Evolutionary conservation across 169 alveolate genomes (phyloP), one percentile per base, ranked within the genome.

Genomic region (Plasmodium ovale): DNA sequence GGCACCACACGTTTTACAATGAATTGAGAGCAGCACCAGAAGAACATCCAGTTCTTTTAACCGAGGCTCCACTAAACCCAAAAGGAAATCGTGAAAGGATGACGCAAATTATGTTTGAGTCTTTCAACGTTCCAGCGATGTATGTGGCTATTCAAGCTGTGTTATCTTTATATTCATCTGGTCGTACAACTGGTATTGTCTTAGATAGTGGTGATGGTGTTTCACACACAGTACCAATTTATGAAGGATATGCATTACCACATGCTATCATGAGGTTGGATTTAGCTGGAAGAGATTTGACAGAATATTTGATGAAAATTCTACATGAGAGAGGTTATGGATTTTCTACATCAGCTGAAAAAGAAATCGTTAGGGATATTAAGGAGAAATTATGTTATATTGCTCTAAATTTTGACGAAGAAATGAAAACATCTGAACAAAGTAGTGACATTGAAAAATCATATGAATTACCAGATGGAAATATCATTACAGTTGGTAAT

Each of bases 121-220:
- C 99, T 44, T 99, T 97, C 96, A 96, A 98, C 89, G 99, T 98
- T 1, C 99, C 99, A 25, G 98, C 99, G 53, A 96, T 98, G 96
- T 98, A 97, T 92, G 99, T 98, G 44, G 98, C 97, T 25, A 98
- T 98, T 93, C 99, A 98, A 94, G 99, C 99, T 53, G 99, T 98
- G 44, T 96, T 98, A 37, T 98, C 99, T 2, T 97, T 98, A 87
- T 98, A 98, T 92, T 98, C 99, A 21, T 97, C 99, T 19, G 99
- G 99, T 67, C 97, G 99, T 92, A 98, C 99, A 56, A 98, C 99
- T 53, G 99, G 99, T 62, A 97, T 98, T 53, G 99, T 98, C 42
- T 92, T 99, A 60, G 99, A 99, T 93, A 96, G 99, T 54, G 99
- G 99, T 27, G 99, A 99, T 82, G 99, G 99, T 71, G 99, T 98